Evolutionary conservation across 177 flowering plant species (phyloP), one percentile per base, ranked within the genome.

Genomic region (Vitis hybrid): DNA sequence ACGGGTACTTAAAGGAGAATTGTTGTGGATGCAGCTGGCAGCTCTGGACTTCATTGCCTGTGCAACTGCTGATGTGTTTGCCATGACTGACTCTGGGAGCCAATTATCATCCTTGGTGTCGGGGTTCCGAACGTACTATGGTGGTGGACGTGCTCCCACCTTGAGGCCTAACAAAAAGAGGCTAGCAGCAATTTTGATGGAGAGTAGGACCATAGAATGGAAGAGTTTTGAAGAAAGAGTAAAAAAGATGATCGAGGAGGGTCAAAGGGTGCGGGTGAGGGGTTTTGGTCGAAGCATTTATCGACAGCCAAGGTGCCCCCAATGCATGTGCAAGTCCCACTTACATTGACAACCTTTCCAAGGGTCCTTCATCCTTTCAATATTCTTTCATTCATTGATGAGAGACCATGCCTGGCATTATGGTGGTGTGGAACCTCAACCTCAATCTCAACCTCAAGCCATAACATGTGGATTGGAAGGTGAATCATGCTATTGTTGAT

Each of bases 61-160:
- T 80, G 93, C 97, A 30, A 84, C 94, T 70, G 84, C 98, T 11
- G 97, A 96, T 82, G 98, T 92, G 4, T 96, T 96, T 81, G 97
- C 99, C 56, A 92, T 93, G 88, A 96, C 99, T 6, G 99, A 96
- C 75, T 88, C 99, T 2, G 99, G 99, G 57, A 93, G 98, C 85
- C 99, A 96, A 82, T 85, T 96, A 54, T 87, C 99, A 34, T 91
- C 98, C 23, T 77, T 93, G 18, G 99, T 93, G 34, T 90, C 98
- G 9, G 99, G 99, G 65, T 91, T 81, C 69, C 78, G 99, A 26
- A 83, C 88, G n/a, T 96, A 96, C 80, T 85, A 80, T 67, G 98
- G 97, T 17, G 85, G 75, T 58, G 97, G 95, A 2, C 75, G 73
- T 56, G 90, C 96, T 72, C 98, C 99, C 14, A 87, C 83, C 7